Percentiles rank a stretch among this genome's conserved stretches.
Evolutionary conservation across 2,329 filamentous ascomycete genomes (phyloP).

Genomic region (Cryphonectria carpinicola): DNA sequence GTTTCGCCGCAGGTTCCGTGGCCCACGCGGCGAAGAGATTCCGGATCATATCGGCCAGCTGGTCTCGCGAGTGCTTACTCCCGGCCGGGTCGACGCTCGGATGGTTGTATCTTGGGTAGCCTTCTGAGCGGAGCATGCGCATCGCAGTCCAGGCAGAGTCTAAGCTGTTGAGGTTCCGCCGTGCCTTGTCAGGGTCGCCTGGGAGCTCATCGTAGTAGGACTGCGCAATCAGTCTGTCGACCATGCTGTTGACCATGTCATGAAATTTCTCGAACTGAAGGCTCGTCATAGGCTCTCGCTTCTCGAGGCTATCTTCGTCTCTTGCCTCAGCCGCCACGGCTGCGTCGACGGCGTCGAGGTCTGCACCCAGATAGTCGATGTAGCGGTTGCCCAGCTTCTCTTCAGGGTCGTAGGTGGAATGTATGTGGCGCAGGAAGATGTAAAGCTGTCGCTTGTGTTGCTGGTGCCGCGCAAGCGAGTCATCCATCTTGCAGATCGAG

Average conservation of each 20-base stretch:
- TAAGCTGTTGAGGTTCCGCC: constrained; percentile 32
- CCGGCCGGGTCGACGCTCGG: constrained; percentile 30
- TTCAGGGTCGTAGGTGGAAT: constrained; percentile 16
- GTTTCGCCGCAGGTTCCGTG: constrained; percentile 28
- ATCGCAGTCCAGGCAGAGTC: constrained; percentile 40
- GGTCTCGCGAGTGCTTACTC: constrained; percentile 31
- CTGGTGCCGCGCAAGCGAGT: constrained; percentile 21
- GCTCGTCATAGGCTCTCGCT: constrained; percentile 32
- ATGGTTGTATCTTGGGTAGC: constrained; percentile 39
- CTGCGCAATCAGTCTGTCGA: constrained; percentile 38
- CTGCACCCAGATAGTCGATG: constrained; percentile 1
- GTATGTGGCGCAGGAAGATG: constrained; percentile 19
- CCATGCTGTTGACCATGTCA: constrained; percentile 36
- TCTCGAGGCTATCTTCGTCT: constrained; percentile 5
- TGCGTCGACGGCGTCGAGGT: constrained; percentile 16
- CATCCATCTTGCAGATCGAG: constrained; percentile 30
- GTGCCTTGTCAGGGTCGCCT: constrained; percentile 30
- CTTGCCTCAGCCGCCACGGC: constrained; percentile 18
- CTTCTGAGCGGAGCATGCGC: constrained; percentile 39
- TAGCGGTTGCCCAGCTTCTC: background rate
- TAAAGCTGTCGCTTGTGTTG: constrained; percentile 13
- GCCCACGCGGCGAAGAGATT: constrained; percentile 36
- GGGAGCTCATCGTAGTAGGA: constrained; percentile 34
- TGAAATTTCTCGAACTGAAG: constrained; percentile 31
- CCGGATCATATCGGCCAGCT: constrained; percentile 33